These are phyloP conservation scores for Durusdinium trenchii DNA, from an alignment of 73 alveolate species.

Conservation along the genomic window DNA sequence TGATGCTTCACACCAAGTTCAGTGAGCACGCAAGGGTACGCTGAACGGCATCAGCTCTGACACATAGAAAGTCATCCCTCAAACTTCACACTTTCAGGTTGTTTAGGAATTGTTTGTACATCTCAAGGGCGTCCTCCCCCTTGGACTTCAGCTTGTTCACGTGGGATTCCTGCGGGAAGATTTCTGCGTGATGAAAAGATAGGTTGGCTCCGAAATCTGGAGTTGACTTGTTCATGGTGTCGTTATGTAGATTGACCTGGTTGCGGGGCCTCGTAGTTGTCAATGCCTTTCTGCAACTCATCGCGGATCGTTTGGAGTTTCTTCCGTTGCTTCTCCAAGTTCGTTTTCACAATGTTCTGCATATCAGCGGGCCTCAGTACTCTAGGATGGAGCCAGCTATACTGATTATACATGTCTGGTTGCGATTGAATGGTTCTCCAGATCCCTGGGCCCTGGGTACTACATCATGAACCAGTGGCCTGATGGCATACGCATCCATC, in stretches of 20 bases:
- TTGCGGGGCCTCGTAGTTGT: neutral
- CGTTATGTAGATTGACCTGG: too few relatives aligned
- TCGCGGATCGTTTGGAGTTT: neutral
- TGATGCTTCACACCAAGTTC: too few relatives aligned
- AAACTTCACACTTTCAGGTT: neutral
- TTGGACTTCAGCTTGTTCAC: neutral
- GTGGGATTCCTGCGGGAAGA: neutral
- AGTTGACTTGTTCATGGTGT: neutral
- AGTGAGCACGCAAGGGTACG: too few relatives aligned
- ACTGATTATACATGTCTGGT: too few relatives aligned
- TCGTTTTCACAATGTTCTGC: neutral
- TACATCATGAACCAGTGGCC: too few relatives aligned
- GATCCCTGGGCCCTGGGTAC: too few relatives aligned
- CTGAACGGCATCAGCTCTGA: too few relatives aligned
- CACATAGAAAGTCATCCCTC: too few relatives aligned
- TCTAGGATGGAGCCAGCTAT: neutral
- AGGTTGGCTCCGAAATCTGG: too few relatives aligned
- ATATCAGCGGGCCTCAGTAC: neutral
- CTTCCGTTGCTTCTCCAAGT: neutral
- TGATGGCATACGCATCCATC: too few relatives aligned
- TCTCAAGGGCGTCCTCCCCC: neutral
- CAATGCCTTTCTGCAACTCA: constrained; percentile 1
- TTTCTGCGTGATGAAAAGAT: too few relatives aligned
- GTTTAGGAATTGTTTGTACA: neutral
- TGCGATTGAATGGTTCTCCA: too few relatives aligned